These are phyloP conservation scores for Flaveria trinervia DNA, from an alignment of 129 eudicot species.

Conservation along the genomic window DNA sequence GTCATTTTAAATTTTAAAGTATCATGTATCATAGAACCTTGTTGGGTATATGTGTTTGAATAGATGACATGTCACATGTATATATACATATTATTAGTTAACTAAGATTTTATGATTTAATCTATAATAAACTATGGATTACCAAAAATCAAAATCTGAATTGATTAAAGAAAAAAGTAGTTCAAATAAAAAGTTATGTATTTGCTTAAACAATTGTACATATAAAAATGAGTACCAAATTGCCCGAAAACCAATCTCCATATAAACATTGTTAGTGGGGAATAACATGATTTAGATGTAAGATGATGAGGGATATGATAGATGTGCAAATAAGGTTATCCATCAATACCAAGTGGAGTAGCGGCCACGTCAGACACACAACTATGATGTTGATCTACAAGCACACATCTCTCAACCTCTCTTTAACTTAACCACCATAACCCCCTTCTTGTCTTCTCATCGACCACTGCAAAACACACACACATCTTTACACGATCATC, in stretches of 20 bases:
- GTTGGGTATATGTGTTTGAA: too few species aligned
- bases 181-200: not conserved
- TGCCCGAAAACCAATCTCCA: not conserved
- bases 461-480: not conserved
- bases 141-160: too few species aligned
- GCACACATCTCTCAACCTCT: not conserved
- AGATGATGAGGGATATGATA: not conserved
- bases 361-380: not conserved
- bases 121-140: too few species aligned
- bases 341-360: not conserved
- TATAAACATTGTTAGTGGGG: not conserved
- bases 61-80: too few species aligned
- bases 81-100: too few species aligned
- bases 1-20: too few species aligned
- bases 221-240: too few species aligned
- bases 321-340: slow-evolving; percentile 8
- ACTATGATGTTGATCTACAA: not conserved
- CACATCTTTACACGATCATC: too few species aligned
- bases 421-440: not conserved
- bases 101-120: too few species aligned
- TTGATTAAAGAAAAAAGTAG: too few species aligned
- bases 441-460: not conserved
- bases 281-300: not conserved
- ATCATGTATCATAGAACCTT: too few species aligned
- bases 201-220: not conserved